Conservation (phyloP, 768 basidiomycete species). For the Kwoniella newhampshirensis region DNA sequence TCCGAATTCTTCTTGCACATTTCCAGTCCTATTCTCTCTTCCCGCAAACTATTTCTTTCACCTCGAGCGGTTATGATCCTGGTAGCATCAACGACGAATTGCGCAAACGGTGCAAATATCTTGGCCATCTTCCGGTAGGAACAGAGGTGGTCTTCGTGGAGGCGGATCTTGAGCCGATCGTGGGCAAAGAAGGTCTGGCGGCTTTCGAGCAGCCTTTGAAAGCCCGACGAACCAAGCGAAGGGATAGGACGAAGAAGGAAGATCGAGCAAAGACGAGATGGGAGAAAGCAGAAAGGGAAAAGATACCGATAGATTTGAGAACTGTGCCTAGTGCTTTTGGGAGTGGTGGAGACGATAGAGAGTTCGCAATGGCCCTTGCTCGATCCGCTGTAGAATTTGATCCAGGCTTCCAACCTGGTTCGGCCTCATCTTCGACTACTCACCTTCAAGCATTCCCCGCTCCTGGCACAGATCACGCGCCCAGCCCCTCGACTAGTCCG, state of each 20-base stretch:
- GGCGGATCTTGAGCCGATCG: conserved; percentile 74
- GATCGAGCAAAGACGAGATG: conserved; percentile 76
- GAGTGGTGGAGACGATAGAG: conserved; percentile 34
- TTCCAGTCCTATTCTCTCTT: conserved; percentile 68
- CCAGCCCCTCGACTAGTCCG: conserved; percentile 13
- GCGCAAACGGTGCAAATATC: conserved; percentile 91
- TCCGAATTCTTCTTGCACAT: conserved; percentile 83
- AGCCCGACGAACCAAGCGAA: conserved; percentile 68
- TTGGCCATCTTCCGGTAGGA: conserved; percentile 84
- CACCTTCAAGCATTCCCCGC: conserved; percentile 12
- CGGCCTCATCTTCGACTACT: conserved; percentile 17
- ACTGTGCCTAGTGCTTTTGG: conserved; percentile 2
- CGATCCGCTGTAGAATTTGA: conserved; percentile 37
- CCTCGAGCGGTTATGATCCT: conserved; percentile 67
- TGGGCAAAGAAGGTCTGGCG: conserved; percentile 71
- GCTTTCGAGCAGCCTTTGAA: conserved; percentile 80
- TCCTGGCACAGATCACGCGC: not conserved
- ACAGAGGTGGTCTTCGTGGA: conserved; percentile 94
- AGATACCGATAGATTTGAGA: conserved; percentile 41
- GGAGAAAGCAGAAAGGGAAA: conserved; percentile 71
- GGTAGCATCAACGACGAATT: conserved; percentile 77
- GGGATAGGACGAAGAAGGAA: conserved; percentile 81
- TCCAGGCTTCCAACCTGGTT: conserved; percentile 12
- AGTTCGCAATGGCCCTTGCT: conserved; percentile 46
- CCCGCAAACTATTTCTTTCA: conserved; percentile 74